These are phyloP conservation scores for Moringa oleifera DNA, from an alignment of 345 rosid genomes.

Conservation along the genomic window DNA sequence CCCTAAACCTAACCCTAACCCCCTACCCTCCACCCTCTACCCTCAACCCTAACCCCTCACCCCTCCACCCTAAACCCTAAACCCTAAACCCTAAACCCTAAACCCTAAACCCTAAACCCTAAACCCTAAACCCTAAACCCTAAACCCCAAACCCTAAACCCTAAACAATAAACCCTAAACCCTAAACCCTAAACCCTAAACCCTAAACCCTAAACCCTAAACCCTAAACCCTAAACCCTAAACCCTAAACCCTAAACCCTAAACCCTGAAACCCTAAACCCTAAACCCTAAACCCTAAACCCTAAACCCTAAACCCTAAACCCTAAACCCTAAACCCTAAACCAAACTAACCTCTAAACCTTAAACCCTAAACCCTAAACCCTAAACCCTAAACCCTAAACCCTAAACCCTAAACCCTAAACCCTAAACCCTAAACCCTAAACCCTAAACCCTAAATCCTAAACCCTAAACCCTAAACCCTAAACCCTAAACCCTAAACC, in stretches of 20 bases:
- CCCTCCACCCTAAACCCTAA: slow-evolving; percentile 12
- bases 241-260: slow-evolving; percentile 18
- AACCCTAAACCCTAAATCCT: not conserved
- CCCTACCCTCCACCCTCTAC: slow-evolving; percentile 24
- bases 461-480: not conserved
- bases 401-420: not conserved
- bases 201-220: slow-evolving; percentile 19
- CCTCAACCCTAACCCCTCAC: slow-evolving; percentile 27
- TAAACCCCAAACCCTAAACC: too few species aligned
- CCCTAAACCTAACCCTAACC: not conserved
- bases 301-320: slow-evolving; percentile 11
- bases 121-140: slow-evolving; percentile 23
- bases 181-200: slow-evolving; percentile 27
- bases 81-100: slow-evolving; percentile 26
- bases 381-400: not conserved
- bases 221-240: slow-evolving; percentile 18
- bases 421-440: not conserved
- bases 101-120: slow-evolving; percentile 25
- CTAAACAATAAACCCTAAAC: too few species aligned
- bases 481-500: not conserved
- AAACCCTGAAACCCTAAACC: slow-evolving; percentile 10
- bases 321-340: slow-evolving; percentile 18
- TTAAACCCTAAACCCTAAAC: not conserved
- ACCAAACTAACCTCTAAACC: slow-evolving; percentile 6
- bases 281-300: slow-evolving; percentile 10